phyloP scores from a whole-genome alignment of 495 filamentous ascomycete species.

The Durotheca rogersii region DNA sequence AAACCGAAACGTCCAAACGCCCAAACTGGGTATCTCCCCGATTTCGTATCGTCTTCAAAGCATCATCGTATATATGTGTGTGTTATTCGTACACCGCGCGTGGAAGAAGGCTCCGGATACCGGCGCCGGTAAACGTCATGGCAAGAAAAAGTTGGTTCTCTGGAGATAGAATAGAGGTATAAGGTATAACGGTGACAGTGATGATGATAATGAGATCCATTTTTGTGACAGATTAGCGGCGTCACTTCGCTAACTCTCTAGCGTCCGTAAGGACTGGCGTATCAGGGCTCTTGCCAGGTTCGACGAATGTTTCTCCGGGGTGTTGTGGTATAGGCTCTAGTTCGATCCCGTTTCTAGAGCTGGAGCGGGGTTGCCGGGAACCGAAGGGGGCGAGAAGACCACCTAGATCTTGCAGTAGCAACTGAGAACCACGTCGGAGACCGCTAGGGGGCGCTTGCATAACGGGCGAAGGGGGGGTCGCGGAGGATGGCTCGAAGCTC shows the following conservation, averaged over 20 bases:
- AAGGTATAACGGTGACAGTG: not conserved
- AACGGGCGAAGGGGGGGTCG: conserved; percentile 35
- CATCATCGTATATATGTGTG: conserved; percentile 18
- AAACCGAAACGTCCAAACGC: conserved; percentile 21
- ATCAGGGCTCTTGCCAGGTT: conserved; percentile 14
- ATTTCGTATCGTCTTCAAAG: conserved; percentile 11
- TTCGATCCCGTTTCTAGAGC: conserved; percentile 34
- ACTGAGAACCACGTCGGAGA: conserved; percentile 49
- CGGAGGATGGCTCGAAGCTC: conserved; percentile 34
- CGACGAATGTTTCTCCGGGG: conserved; percentile 26
- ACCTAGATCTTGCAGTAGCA: conserved; percentile 61
- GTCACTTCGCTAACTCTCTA: conserved; percentile 50
- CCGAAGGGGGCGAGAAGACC: conserved; percentile 47
- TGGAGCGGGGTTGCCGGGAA: conserved; percentile 25
- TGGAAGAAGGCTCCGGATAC: conserved; percentile 9
- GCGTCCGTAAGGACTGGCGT: conserved; percentile 55
- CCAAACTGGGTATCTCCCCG: conserved; percentile 9
- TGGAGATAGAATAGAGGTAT: too few species aligned
- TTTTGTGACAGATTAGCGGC: not conserved
- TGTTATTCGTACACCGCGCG: conserved; percentile 21
- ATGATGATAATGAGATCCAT: too few species aligned
- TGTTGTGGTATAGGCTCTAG: conserved; percentile 42
- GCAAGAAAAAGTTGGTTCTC: conserved; percentile 1
- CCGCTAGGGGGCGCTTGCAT: conserved; percentile 39
- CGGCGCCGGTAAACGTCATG: conserved; percentile 27